phyloP scores from a whole-genome alignment of 2,329 filamentous ascomycete genomes.

The Akanthomyces dipterigenus region DNA sequence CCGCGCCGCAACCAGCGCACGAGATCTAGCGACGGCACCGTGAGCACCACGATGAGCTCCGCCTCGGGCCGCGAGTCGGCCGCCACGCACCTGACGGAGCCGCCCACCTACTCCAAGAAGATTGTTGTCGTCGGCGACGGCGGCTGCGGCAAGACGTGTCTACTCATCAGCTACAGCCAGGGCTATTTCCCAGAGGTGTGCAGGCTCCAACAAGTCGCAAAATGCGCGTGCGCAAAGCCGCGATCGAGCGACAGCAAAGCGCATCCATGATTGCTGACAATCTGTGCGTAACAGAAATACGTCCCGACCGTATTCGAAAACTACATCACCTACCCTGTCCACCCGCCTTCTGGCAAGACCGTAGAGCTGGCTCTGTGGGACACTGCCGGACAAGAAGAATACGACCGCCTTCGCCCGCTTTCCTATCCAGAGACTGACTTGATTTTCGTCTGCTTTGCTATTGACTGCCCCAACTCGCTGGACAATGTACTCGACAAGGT shows the following conservation, averaged over 20 bases:
- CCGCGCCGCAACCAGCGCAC: conserved; percentile 44
- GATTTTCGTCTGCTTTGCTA: conserved; percentile 97
- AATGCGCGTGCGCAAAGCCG: neutral
- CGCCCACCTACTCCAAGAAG: conserved; percentile 94
- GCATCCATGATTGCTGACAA: conserved; percentile 10
- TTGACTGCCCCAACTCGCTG: conserved; percentile 95
- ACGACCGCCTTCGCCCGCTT: conserved; percentile 88
- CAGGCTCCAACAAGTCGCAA: neutral
- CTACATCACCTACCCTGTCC: conserved; percentile 96
- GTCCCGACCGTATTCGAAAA: conserved; percentile 99
- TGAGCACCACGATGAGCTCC: conserved; percentile 75
- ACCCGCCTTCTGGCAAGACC: conserved; percentile 81
- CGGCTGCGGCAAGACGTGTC: conserved; percentile 96
- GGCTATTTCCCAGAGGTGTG: conserved; percentile 97
- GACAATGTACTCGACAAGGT: conserved; percentile 99
- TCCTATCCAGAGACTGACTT: conserved; percentile 98
- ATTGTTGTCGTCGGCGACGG: conserved; percentile 98
- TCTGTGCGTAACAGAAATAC: conserved; percentile 71
- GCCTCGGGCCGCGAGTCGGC: conserved; percentile 71
- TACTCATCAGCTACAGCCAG: conserved; percentile 97
- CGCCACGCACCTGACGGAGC: conserved; percentile 80
- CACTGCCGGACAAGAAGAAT: conserved; percentile 97
- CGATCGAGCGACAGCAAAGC: neutral
- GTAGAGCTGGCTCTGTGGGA: conserved; percentile 98
- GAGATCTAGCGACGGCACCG: conserved; percentile 80